Evolutionary conservation across 306 rosid genomes (phyloP), one percentile per base, ranked within the genome.

Genomic region (Cicer pinnatifidum): DNA sequence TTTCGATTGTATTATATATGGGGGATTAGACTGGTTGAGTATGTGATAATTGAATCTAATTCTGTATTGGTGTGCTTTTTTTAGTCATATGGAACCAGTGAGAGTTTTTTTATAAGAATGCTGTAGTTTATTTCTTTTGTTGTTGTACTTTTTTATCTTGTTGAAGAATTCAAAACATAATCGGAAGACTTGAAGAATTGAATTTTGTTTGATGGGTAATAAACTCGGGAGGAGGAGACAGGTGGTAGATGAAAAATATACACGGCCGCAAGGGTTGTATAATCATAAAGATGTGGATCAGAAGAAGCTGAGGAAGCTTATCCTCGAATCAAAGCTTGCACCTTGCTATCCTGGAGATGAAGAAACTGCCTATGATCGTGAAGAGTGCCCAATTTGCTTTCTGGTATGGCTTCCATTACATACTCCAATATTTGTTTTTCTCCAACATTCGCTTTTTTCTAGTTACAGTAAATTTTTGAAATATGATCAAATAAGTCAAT

Each of bases 311-410:
- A 88, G 86, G 85, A 95, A 95, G 84, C 90, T 95, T 65, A 95
- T 95, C 83, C 96, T 90, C 1, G 97, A 95, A 64, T 90, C 96
- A 8, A 95, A 95, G 87, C 89, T 95, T 61, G 99, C 99, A 71
- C 99, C 99, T 15, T 95, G 99, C 84, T 90, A 79, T 82, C 99
- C 99, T 11, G 99, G 99, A 71, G 95, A 89, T 53, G 99, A 95
- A 48, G 97, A 95, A 35, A 69, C 53, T 39, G 69, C 79, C 43
- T 47, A 65, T 1, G 91, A 95, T 80, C 93, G 84, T 13, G 99
- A 91, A 86, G 99, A 95, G 83, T 95, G 99, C 82, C 99, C 99
- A 12, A 95, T 95, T 78, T 95, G 99, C 88, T 95, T 90, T 86
- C 88, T 91, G 97, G 99, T 95, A 17, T 71, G 90, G 64, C 80